Evolutionary conservation across 768 basidiomycete genomes (phyloP), one percentile per base, ranked within the genome.

Genomic region (Serendipita indica): DNA sequence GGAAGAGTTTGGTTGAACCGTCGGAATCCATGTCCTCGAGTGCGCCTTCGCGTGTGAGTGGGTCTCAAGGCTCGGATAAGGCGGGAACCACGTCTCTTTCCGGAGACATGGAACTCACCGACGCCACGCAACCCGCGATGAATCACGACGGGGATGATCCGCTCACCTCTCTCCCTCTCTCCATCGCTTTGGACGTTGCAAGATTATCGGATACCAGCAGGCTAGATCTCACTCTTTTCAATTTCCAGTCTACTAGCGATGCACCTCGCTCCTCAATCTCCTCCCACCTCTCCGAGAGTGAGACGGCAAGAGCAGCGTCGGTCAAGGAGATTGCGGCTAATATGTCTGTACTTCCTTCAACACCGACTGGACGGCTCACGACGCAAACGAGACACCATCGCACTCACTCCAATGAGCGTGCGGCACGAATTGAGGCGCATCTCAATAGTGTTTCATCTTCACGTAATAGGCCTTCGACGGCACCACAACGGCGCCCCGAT

Each of bases 361-460:
- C 22, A 27, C 30, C 49, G 2, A 7, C 5, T 4, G n/a, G 16
- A 4, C 12, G 49, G n/a, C 49, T 54, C 25, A 28, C 49, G 4
- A 7, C 25, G n/a, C 35, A 10, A n/a, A 28, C 12, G 16, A 28
- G 3, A 18, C 49, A 54, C 32, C 22, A n/a, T 7, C 20, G 49
- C 7, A 54, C 49, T 5, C 49, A 18, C 10, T 54, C 49, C 25
- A 54, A 30, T 28, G 49, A 54, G 32, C 49, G 49, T n/a, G 49
- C 49, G 20, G 49, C 49, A 18, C 49, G 49, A 28, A 54, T 54
- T 18, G 49, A 54, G 10, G 49, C 49, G 4, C 49, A 54, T 54
- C 32, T 54, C 22, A 28, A 54, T n/a, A 54, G 49, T 33, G 49
- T 54, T 54, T 54, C 49, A 12, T 27, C 49, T 10, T 22, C 49